Evolutionary conservation across 148 eudicot genomes (phyloP).

Genomic region (Camellia sinensis): DNA sequence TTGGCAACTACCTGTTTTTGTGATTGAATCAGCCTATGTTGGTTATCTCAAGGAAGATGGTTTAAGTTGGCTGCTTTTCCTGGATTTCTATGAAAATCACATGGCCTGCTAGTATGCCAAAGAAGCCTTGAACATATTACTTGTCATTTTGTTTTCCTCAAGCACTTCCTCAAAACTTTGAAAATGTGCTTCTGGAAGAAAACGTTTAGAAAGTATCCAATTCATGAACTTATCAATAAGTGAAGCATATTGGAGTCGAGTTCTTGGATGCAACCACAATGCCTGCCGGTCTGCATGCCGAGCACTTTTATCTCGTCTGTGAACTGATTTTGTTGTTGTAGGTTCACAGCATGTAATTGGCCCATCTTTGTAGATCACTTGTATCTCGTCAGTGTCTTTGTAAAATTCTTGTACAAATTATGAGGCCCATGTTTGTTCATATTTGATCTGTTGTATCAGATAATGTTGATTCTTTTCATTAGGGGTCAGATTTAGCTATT

Average conservation of each 20-base stretch:
- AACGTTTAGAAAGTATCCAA: conserved; percentile 2
- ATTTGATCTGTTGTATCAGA: conserved; percentile 6
- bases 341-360: conserved; percentile 8
- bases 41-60: conserved; percentile 26
- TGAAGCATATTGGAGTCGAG: neutral
- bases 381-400: conserved; percentile 3
- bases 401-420: conserved; percentile 17
- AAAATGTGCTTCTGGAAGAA: conserved; percentile 12
- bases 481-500: neutral
- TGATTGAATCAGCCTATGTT: conserved; percentile 29
- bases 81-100: conserved; percentile 21
- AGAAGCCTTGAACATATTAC: conserved; percentile 4
- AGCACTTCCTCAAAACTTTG: conserved; percentile 10
- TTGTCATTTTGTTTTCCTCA: conserved; percentile 8
- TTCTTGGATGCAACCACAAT: conserved; percentile 10
- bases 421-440: conserved; percentile 8
- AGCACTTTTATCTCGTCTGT: neutral
- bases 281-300: conserved; percentile 2
- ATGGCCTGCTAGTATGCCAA: conserved; percentile 13
- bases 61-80: conserved; percentile 17
- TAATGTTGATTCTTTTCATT: neutral
- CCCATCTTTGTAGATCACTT: neutral
- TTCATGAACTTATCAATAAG: neutral
- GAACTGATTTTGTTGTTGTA: conserved; percentile 14
- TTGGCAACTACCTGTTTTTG: conserved; percentile 23